Conservation (phyloP, 2,329 filamentous ascomycete genomes). For the Colletotrichum godetiae region DNA sequence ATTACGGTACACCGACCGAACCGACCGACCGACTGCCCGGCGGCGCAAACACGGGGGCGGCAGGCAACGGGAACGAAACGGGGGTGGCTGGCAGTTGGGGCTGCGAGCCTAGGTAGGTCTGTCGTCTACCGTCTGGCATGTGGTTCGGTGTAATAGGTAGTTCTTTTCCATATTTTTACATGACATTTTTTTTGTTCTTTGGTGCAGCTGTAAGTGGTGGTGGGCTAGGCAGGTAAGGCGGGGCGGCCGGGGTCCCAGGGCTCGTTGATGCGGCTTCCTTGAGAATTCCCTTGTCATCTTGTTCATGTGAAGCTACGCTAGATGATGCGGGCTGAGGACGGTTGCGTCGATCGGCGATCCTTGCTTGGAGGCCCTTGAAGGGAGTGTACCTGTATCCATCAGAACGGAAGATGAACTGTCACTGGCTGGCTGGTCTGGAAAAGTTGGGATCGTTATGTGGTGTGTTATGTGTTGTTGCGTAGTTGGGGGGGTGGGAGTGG, state of each 20-base stretch:
- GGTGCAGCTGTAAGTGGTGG: background rate
- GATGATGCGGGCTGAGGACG: background rate
- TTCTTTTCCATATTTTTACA: too few species aligned
- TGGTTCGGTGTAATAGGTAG: too few species aligned
- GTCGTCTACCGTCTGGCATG: too few species aligned
- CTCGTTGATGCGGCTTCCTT: background rate
- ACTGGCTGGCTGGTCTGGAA: background rate
- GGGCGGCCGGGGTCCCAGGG: slow-evolving; percentile 9
- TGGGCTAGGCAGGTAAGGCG: slow-evolving; percentile 15
- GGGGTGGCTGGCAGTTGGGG: too few species aligned
- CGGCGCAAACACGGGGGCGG: too few species aligned
- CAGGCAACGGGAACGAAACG: too few species aligned
- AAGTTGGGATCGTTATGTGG: background rate
- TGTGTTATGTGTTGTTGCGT: too few species aligned
- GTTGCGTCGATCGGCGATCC: background rate
- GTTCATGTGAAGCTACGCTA: background rate
- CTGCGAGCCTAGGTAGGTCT: too few species aligned
- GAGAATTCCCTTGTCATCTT: background rate
- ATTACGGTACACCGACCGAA: too few species aligned
- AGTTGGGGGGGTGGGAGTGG: background rate
- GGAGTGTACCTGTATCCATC: too few species aligned
- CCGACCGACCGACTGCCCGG: too few species aligned
- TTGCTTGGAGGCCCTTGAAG: background rate
- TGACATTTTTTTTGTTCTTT: too few species aligned
- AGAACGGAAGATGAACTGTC: background rate